Percentiles rank a stretch among this genome's conserved stretches.
These are phyloP conservation scores for Polyporus arcularius DNA, from an alignment of 768 basidiomycete genomes.

Conservation along the genomic window DNA sequence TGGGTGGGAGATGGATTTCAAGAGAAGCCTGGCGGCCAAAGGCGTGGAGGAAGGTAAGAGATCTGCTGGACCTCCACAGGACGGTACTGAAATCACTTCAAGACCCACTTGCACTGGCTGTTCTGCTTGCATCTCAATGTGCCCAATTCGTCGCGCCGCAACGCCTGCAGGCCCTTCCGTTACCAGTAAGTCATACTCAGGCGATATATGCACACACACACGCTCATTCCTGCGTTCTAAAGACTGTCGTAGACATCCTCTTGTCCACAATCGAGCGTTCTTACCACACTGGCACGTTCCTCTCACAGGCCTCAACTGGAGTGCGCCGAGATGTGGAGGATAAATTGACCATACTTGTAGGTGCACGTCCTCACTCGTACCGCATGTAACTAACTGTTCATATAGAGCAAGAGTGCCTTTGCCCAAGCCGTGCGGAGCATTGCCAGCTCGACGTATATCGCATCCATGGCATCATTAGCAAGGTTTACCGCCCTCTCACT, in stretches of 20 bases:
- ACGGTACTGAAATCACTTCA: neutral
- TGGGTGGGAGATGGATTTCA: constrained; percentile 72
- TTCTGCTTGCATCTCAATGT: constrained; percentile 60
- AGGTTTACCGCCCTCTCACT: constrained; percentile 25
- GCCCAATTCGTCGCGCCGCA: constrained; percentile 53
- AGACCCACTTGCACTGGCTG: constrained; percentile 29
- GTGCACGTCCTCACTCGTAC: constrained; percentile 3
- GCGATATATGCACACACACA: neutral
- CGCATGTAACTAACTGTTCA: neutral
- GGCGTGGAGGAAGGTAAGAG: constrained; percentile 38
- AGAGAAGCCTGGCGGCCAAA: constrained; percentile 42
- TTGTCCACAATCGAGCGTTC: constrained; percentile 51
- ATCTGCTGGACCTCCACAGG: neutral
- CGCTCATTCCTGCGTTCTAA: constrained; percentile 4
- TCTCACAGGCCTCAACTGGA: constrained; percentile 31
- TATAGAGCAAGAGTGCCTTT: constrained; percentile 13
- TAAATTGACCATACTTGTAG: constrained; percentile 17
- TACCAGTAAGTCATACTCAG: constrained; percentile 38
- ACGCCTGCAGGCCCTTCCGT: constrained; percentile 62
- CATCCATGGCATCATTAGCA: constrained; percentile 28
- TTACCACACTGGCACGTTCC: constrained; percentile 58
- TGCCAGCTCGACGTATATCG: constrained; percentile 21
- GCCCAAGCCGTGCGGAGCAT: constrained; percentile 19
- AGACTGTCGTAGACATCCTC: constrained; percentile 37
- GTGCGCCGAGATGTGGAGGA: constrained; percentile 26